Evolutionary conservation across 768 basidiomycete genomes (phyloP).

Genomic region (Phylloporus rhodoxanthus): DNA sequence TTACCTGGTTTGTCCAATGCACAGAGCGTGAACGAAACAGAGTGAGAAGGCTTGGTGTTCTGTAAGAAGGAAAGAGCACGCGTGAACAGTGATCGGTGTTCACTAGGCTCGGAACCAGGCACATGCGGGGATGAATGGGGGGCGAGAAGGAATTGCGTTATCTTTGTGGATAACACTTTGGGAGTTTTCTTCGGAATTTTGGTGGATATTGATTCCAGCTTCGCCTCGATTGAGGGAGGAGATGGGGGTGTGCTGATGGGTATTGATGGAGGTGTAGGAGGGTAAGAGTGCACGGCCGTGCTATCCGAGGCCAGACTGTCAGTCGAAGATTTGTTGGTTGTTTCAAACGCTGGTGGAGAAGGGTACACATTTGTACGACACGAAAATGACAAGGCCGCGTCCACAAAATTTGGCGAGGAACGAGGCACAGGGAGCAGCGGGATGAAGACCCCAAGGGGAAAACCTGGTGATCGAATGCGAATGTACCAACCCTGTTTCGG

Average conservation of each 20-base stretch:
- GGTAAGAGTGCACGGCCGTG: slow-evolving; percentile 47
- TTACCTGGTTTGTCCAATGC: slow-evolving; percentile 16
- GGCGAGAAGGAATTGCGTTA: slow-evolving; percentile 49
- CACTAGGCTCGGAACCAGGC: slow-evolving; percentile 25
- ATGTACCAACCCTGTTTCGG: slow-evolving; percentile 85
- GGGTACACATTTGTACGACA: slow-evolving; percentile 43
- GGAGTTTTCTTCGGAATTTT: not conserved
- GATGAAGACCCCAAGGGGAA: slow-evolving; percentile 57
- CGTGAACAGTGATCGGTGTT: slow-evolving; percentile 41
- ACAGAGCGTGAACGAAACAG: slow-evolving; percentile 56
- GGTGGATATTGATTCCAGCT: slow-evolving; percentile 16
- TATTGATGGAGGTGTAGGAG: slow-evolving; percentile 45
- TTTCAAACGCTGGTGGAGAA: slow-evolving; percentile 15
- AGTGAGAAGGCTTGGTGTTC: slow-evolving; percentile 48
- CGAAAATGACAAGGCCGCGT: slow-evolving; percentile 48
- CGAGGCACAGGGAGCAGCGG: slow-evolving; percentile 47
- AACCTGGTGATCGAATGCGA: slow-evolving; percentile 63
- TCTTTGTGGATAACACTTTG: slow-evolving; percentile 16
- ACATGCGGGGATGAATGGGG: slow-evolving; percentile 38
- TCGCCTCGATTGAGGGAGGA: slow-evolving; percentile 28
- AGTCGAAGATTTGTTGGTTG: slow-evolving; percentile 19
- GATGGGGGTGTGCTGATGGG: slow-evolving; percentile 31
- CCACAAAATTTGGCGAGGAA: slow-evolving; percentile 41
- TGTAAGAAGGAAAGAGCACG: slow-evolving; percentile 46
- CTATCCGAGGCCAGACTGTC: slow-evolving; percentile 29